Conservation (phyloP, 2,329 filamentous ascomycete genomes). For the Botrytis tulipae region DNA sequence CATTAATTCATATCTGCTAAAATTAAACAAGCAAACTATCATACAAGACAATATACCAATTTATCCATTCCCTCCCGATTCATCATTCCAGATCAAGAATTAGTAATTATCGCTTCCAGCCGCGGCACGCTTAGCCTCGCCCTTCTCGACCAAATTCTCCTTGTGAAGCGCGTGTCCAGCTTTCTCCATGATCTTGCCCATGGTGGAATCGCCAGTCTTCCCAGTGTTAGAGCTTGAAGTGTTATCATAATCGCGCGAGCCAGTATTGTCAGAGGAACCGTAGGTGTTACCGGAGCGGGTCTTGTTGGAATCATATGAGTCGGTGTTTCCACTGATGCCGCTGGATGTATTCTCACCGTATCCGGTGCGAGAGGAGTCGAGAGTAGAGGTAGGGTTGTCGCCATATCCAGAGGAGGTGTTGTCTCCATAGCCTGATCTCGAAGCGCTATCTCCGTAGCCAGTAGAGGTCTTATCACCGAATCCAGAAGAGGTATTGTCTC, state of each 20-base stretch:
- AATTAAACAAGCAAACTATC: not conserved
- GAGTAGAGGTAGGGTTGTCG: conserved; percentile 4
- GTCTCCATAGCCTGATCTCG: not conserved
- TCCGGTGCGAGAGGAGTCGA: conserved; percentile 18
- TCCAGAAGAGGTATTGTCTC: not conserved
- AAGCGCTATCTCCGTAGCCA: not conserved
- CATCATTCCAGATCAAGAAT: not conserved
- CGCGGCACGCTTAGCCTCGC: conserved; percentile 49
- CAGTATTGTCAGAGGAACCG: conserved; percentile 29
- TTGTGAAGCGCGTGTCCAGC: conserved; percentile 50
- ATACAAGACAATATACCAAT: not conserved
- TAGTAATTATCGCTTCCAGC: conserved; percentile 31
- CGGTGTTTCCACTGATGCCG: conserved; percentile 23
- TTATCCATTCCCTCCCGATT: not conserved
- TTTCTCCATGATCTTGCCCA: conserved; percentile 60
- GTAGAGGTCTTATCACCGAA: conserved; percentile 10
- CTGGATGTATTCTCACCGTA: conserved; percentile 12
- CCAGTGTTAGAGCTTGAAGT: conserved; percentile 31
- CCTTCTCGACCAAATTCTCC: conserved; percentile 49
- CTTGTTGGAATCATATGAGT: conserved; percentile 22
- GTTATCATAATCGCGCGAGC: conserved; percentile 22
- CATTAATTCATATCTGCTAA: conserved; percentile 9
- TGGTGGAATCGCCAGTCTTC: conserved; percentile 34
- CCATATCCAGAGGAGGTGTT: conserved; percentile 8
- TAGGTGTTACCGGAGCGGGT: conserved; percentile 22